A percentile compares a stretch with the other conserved stretches of the same genome.
phyloP scores from a whole-genome alignment of 106 monocot genomes.

The Chionographis japonica region DNA sequence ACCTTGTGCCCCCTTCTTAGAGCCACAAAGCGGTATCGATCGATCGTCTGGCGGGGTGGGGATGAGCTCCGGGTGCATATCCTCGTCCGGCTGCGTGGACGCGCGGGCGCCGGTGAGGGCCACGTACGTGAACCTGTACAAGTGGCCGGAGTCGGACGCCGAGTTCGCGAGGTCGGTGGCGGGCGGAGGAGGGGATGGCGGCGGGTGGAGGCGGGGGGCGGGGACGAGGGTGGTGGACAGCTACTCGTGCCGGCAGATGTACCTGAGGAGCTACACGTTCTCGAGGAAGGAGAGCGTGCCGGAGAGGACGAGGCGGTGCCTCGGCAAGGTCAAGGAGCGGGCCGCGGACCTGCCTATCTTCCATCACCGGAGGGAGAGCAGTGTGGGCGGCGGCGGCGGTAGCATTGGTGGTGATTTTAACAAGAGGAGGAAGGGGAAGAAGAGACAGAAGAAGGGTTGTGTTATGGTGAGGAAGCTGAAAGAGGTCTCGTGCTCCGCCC shows the following conservation, averaged over 20 bases:
- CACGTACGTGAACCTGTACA: constrained; percentile 52
- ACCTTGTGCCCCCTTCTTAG: neutral
- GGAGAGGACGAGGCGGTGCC: constrained; percentile 47
- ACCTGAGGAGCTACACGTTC: constrained; percentile 83
- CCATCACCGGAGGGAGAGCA: constrained; percentile 7
- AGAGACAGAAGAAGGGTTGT: constrained; percentile 12
- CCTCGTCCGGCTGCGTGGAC: constrained; percentile 28
- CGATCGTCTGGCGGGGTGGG: neutral
- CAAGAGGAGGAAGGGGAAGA: constrained; percentile 1
- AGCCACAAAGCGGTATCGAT: neutral
- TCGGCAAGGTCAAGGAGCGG: constrained; percentile 42
- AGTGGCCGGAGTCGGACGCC: constrained; percentile 74
- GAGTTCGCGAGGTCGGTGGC: constrained; percentile 59
- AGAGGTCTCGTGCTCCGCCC: constrained; percentile 8
- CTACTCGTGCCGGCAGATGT: constrained; percentile 79
- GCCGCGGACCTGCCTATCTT: constrained; percentile 23
- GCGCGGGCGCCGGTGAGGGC: constrained; percentile 24
- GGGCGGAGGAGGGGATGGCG: neutral
- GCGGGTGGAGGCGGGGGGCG: constrained; percentile 1
- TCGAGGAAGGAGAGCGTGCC: constrained; percentile 65
- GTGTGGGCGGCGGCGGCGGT: neutral
- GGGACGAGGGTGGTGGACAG: constrained; percentile 51
- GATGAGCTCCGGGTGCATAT: constrained; percentile 39
- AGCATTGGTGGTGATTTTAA: neutral
- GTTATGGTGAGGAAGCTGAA: constrained; percentile 7